Evolutionary conservation across 176 grass and related monocot genomes (phyloP).

Genomic region (Poa annua): DNA sequence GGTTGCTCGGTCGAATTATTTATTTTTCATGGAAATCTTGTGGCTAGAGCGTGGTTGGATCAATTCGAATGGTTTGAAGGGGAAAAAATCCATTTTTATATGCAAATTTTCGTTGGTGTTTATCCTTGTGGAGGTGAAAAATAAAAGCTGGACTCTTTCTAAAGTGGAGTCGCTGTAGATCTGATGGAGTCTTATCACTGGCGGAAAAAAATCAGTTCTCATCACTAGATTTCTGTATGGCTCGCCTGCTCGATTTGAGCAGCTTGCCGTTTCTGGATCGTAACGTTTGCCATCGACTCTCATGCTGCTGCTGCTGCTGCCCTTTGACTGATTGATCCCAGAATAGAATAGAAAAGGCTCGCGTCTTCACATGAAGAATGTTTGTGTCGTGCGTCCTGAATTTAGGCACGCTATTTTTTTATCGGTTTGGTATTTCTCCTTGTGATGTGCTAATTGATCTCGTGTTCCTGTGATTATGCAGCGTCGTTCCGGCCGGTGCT

Average conservation of each 20-base stretch:
- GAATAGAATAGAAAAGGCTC: conserved; percentile 34
- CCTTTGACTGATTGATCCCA: conserved; percentile 39
- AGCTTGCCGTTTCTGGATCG: conserved; percentile 32
- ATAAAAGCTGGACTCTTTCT: conserved; percentile 22
- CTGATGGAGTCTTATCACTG: conserved; percentile 13
- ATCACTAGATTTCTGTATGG: conserved; percentile 19
- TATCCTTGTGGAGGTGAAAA: conserved; percentile 25
- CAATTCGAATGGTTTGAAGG: conserved; percentile 1
- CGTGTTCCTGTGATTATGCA: conserved; percentile 45
- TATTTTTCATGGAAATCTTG: neutral
- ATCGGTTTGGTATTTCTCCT: conserved; percentile 17
- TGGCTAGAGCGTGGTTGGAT: conserved; percentile 30
- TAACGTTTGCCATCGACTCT: neutral
- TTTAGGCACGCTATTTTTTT: conserved; percentile 12
- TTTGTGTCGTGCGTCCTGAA: conserved; percentile 24
- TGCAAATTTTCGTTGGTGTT: conserved; percentile 39
- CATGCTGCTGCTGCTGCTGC: conserved; percentile 25
- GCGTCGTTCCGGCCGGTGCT: conserved; percentile 79
- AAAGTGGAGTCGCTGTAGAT: conserved; percentile 29
- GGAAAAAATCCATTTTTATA: conserved; percentile 18
- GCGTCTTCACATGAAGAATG: conserved; percentile 52
- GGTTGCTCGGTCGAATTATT: conserved; percentile 23
- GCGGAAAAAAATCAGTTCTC: neutral
- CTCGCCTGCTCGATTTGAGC: neutral
- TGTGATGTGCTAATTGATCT: neutral